phyloP scores from a whole-genome alignment of 2,329 filamentous ascomycete genomes.

The Furcasterigmium furcatum region DNA sequence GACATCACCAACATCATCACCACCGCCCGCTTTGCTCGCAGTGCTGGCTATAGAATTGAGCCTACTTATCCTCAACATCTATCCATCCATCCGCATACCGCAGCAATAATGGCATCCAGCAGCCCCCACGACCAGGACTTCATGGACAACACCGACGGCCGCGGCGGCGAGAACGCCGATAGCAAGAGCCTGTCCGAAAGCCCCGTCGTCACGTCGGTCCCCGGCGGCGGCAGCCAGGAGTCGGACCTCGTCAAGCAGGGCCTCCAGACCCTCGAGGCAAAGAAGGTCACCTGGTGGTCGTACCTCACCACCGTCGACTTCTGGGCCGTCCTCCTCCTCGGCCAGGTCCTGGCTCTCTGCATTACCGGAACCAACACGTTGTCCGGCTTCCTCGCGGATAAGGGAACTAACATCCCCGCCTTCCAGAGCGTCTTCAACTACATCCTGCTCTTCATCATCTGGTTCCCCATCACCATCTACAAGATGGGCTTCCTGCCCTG shows the following conservation, averaged over 20 bases:
- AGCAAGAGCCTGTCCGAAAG: neutral
- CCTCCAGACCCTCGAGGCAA: slow-evolving; percentile 52
- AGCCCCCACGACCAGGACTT: neutral
- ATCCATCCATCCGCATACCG: no score
- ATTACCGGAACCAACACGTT: slow-evolving; percentile 94
- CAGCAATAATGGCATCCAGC: no score
- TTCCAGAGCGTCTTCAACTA: slow-evolving; percentile 98
- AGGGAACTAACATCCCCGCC: slow-evolving; percentile 78
- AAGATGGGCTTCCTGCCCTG: slow-evolving; percentile 74
- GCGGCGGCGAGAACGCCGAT: neutral
- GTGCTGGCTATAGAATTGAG: no score
- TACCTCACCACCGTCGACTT: slow-evolving; percentile 86
- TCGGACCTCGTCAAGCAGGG: slow-evolving; percentile 43
- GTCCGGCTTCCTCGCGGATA: slow-evolving; percentile 64
- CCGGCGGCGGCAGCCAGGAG: slow-evolving; percentile 9
- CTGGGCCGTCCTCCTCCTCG: slow-evolving; percentile 76
- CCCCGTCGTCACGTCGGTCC: neutral
- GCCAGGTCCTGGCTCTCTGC: slow-evolving; percentile 82
- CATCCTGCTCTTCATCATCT: slow-evolving; percentile 76
- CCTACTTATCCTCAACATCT: no score
- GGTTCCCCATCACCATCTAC: slow-evolving; percentile 76
- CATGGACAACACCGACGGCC: neutral
- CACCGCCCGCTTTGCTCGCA: no score
- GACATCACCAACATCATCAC: no score
- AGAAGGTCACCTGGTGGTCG: slow-evolving; percentile 58